Conservation (phyloP, 495 filamentous ascomycete species). For the Oleoguttula mirabilis region DNA sequence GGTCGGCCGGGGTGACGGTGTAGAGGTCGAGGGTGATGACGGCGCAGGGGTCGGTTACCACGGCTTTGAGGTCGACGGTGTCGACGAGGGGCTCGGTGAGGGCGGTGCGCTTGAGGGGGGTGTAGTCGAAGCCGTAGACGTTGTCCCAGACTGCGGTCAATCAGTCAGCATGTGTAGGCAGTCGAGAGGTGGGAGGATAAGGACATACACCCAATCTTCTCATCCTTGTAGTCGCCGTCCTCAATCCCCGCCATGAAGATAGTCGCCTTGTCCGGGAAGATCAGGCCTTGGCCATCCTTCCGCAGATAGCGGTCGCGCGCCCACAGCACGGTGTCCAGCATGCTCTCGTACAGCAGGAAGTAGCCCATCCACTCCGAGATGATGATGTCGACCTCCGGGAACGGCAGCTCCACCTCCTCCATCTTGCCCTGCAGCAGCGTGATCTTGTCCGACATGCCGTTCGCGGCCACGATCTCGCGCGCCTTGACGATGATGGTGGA, state of each 20-base stretch:
- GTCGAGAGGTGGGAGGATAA: neutral
- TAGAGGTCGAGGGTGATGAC: slow-evolving; percentile 78
- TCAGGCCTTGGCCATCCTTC: slow-evolving; percentile 55
- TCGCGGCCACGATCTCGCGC: slow-evolving; percentile 74
- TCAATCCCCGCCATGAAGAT: slow-evolving; percentile 82
- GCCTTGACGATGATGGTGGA: slow-evolving; percentile 95
- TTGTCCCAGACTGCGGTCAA: slow-evolving; percentile 73
- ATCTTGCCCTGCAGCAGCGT: slow-evolving; percentile 90
- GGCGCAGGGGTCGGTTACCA: slow-evolving; percentile 65
- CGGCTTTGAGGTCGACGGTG: slow-evolving; percentile 63
- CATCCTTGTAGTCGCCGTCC: slow-evolving; percentile 78
- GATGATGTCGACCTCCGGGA: slow-evolving; percentile 90
- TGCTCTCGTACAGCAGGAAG: slow-evolving; percentile 94
- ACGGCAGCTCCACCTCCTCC: slow-evolving; percentile 86
- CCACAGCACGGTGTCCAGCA: slow-evolving; percentile 92
- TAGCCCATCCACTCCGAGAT: slow-evolving; percentile 99
- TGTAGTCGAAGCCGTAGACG: slow-evolving; percentile 96
- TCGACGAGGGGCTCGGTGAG: slow-evolving; percentile 76
- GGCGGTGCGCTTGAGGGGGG: slow-evolving; percentile 66
- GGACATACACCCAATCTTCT: slow-evolving; percentile 69
- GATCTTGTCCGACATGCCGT: slow-evolving; percentile 72
- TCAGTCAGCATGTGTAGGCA: neutral
- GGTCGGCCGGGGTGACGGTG: slow-evolving; percentile 57
- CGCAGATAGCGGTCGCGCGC: slow-evolving; percentile 84
- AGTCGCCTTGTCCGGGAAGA: slow-evolving; percentile 82